Evolutionary conservation across 441 rosid genomes (phyloP).

Genomic region (Lepidium campestre): DNA sequence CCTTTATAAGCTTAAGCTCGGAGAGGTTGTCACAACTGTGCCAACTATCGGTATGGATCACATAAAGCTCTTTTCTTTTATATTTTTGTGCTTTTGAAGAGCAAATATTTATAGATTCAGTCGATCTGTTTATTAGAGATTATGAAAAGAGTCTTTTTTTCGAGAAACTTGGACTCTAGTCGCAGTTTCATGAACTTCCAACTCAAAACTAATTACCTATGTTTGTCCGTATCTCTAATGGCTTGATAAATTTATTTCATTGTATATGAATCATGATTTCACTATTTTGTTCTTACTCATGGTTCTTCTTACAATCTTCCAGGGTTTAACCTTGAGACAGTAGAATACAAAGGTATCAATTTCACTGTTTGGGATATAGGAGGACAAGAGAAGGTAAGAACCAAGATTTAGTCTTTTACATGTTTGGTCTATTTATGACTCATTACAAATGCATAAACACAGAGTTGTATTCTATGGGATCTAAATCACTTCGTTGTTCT

Average conservation of each 20-base stretch:
- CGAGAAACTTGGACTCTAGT: not conserved
- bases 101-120: not conserved
- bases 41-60: slow-evolving; percentile 55
- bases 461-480: not conserved
- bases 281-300: not conserved
- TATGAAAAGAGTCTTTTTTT: not conserved
- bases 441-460: not conserved
- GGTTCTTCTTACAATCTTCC: not conserved
- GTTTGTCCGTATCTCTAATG: not conserved
- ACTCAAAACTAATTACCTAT: not conserved
- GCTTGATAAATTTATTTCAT: not conserved
- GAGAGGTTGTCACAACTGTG: slow-evolving; percentile 48
- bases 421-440: not conserved
- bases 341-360: slow-evolving; percentile 52
- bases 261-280: not conserved
- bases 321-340: slow-evolving; percentile 77
- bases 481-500: not conserved
- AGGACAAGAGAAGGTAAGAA: slow-evolving; percentile 64
- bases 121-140: not conserved
- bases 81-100: not conserved
- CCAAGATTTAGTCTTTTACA: not conserved
- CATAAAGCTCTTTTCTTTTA: not conserved
- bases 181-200: not conserved
- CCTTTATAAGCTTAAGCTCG: slow-evolving; percentile 67
- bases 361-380: slow-evolving; percentile 78